Evolutionary conservation across 164 flowering plant genomes (phyloP), one percentile per base, ranked within the genome.

Genomic region (Platanus orientalis): DNA sequence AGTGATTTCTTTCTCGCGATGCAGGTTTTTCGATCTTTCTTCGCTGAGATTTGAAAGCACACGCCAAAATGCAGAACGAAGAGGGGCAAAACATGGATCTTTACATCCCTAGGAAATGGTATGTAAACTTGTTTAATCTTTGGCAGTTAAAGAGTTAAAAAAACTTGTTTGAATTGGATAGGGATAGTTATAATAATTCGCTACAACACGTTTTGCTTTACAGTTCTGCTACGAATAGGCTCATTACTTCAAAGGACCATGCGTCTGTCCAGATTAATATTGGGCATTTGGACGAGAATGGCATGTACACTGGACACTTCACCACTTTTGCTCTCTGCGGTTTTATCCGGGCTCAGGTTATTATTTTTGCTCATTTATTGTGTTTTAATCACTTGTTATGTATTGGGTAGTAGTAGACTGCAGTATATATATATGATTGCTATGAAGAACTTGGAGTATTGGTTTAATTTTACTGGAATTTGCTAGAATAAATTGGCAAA

Each of bases 161-260:
- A 3, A 1, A 4, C 19, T 4, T 44, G 20, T 14, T 44, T 49
- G 7, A 36, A 36, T 36, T 36, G 42, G 42, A 14, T 36, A 7
- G 9, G 42, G 12, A 36, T 36, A 14, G 9, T 14, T 36, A 36
- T 36, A 14, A 36, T 36, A 14, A 36, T 36, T 36, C 9, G 42
- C 12, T 36, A 14, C 42, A 36, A 36, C 12, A 7, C 12, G 6
- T n/a, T 30, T 1, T 13, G 42, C 20, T 23, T 48, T 76, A 68
- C 70, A 86, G 96, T 66, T 86, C 96, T 0, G 96, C 96, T 28
- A 89, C 96, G 0, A 89, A 89, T 67, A 73, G 93, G 72, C 70
- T 89, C 23, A 89, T 89, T 29, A 89, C 96, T 7, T 78, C 96
- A 0, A 89, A 89, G 75, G 96, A 89, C 56, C 96, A 89, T 60